phyloP scores from a whole-genome alignment of 192 early-diverging fungal species.

The Mortierella alpina region DNA sequence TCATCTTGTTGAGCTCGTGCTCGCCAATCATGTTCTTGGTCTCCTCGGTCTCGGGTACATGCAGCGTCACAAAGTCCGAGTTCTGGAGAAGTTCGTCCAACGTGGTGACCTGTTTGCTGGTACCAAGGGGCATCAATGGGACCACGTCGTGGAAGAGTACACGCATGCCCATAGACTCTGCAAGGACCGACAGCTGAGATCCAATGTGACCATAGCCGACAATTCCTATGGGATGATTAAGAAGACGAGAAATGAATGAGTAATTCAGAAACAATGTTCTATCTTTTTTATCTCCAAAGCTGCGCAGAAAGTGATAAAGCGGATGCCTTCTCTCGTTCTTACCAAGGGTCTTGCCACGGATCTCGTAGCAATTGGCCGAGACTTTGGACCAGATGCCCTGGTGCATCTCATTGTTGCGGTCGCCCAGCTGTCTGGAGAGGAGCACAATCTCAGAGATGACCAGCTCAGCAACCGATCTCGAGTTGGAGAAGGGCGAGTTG shows the following conservation, averaged over 20 bases:
- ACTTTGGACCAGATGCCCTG: conserved; percentile 94
- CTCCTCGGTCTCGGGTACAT: conserved; percentile 97
- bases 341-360: conserved; percentile 92
- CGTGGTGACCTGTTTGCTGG: conserved; percentile 73
- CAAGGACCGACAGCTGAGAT: conserved; percentile 95
- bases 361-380: conserved; percentile 87
- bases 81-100: conserved; percentile 83
- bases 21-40: conserved; percentile 99
- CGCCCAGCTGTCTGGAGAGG: conserved; percentile 91
- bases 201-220: conserved; percentile 99
- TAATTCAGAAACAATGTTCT: not conserved
- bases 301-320: too few relatives aligned
- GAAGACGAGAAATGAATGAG: not conserved
- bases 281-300: not conserved
- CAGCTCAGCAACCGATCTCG: conserved; percentile 94
- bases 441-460: conserved; percentile 94
- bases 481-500: conserved; percentile 99
- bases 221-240: conserved; percentile 70
- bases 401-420: conserved; percentile 95
- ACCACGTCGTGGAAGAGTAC: conserved; percentile 94
- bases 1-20: conserved; percentile 87
- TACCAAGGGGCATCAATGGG: conserved; percentile 93
- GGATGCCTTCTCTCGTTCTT: not conserved
- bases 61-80: conserved; percentile 93
- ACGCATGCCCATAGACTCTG: conserved; percentile 95